Base-by-base conservation (phyloP, 1,139 yeast species). In the Sugiyamaella paludigena region DNA sequence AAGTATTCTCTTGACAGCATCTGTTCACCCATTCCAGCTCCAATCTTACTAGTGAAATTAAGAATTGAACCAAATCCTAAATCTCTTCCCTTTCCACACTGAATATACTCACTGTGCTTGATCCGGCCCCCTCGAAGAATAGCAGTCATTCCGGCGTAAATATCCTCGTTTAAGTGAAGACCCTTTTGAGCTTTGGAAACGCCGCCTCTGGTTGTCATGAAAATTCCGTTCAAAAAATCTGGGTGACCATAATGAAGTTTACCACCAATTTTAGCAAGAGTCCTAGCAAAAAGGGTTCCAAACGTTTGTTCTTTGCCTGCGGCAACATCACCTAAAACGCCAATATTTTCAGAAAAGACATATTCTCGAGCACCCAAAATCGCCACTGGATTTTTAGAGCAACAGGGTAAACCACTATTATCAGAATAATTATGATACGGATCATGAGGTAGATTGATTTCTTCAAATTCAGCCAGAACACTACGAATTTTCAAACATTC, bases 21-120 rank as follows among this genome's bases (percentile, higher is more conserved):
- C 59, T 88, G 96, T 61, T 88, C 96, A 0, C 96, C 96, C 96
- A 88, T 88, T 1, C 96, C 96, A 37, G 95, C 91, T 0, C 96
- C 96, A 60, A 88, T 87, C 62, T 88, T 88, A 0, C 92, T 81
- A 0, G 95, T 87, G 64, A 88, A 88, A 60, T 87, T 87, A 53
- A 87, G 71, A 44, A 88, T 86, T 0, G 96, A 84, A 0, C 86
- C 83, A 66, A 88, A 88, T 0, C 96, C 96, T 35, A 88, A 71
- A 67, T 88, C 96, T 54, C 96, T 72, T 0, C 96, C 96, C 64
- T 88, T 88, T 0, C 96, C 96, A 69, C 96, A 88, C 62, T 88
- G 96, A 60, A 78, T 83, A 62, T 84, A 88, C 61, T 88, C 96
- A 63, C 92, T 83, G 63, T 88, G 96, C 61, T 87, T 87, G 45